Base-by-base conservation (phyloP, 139 green algal genomes). In the Edaphochlamys debaryana region DNA sequence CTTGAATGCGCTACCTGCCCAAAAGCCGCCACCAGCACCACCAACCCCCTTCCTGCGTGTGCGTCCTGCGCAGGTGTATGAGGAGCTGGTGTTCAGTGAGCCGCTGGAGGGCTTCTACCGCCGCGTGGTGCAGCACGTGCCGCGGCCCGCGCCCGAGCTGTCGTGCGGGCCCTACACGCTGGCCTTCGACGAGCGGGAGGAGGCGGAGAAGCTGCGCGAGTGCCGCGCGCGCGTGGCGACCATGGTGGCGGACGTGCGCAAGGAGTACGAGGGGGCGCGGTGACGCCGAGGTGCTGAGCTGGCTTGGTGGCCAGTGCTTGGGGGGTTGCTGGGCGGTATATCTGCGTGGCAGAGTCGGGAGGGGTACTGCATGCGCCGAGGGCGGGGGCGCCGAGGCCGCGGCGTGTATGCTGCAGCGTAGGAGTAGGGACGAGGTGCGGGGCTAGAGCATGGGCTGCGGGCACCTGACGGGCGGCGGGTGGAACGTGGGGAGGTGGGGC, bases 71-170 rank as follows among this genome's bases (percentile, higher is more conserved):
- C 95, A 98, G 85, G 81, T 84, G 36, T 98, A 97, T 69, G 96
- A 99, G 50, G 96, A 99, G 86, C 50, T 99, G 17, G 93, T 98
- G 29, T 96, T 99, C 81, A 92, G 82, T 62, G 93, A 99, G 78
- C 96, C 96, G 0, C 74, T 87, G 3, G 87, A 94, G 45, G 85
- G 80, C 7, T 98, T 99, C 69, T 94, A 94, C 67, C 78, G 78
- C 13, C 50, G 78, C 5, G 52, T 76, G 22, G 15, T 63, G 19
- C 27, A 48, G 2, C 54, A 50, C 9, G n/a, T n/a, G 34, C 78
- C 66, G 48, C 78, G 66, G 19, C 66, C 66, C 22, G 66, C 66
- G 2, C 34, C 78, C 5, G 66, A 76, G 27, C 78, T 84, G 13
- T 66, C 40, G 36, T 84, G 78, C 66, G 48, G 76, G 66, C 48